A percentile compares a stretch with the other conserved stretches of the same genome.
Conservation (phyloP, 164 flowering plant genomes). For the Liriodendron chinense region DNA sequence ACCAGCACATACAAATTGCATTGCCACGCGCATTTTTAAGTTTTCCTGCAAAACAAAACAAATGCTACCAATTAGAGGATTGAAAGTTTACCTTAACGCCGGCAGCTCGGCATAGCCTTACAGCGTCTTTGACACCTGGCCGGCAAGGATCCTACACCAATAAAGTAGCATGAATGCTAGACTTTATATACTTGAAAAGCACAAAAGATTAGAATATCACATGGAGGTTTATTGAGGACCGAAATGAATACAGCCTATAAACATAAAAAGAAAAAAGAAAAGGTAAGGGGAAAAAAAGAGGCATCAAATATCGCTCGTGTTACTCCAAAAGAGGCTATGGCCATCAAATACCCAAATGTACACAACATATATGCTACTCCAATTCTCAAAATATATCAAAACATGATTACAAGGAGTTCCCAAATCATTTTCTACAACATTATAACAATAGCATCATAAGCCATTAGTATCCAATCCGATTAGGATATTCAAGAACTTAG, state of each 20-base stretch:
- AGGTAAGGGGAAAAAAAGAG: too few species aligned
- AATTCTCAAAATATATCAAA: too few species aligned
- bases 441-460: too few species aligned
- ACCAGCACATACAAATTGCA: not conserved
- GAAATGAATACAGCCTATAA: not conserved
- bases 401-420: too few species aligned
- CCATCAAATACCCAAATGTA: too few species aligned
- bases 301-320: too few species aligned
- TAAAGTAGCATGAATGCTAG: not conserved
- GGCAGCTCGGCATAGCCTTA: constrained; percentile 67
- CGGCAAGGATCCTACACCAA: constrained; percentile 87
- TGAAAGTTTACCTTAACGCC: constrained; percentile 76
- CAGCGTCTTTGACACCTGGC: constrained; percentile 80
- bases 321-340: too few species aligned
- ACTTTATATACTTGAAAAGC: not conserved
- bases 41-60: not conserved
- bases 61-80: not conserved
- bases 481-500: too few species aligned
- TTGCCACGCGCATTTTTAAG: not conserved
- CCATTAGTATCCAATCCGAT: too few species aligned
- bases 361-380: too few species aligned
- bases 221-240: not conserved
- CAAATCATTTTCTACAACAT: too few species aligned
- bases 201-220: not conserved
- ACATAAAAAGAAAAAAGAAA: not conserved